Percentiles rank a stretch among this genome's conserved stretches.
phyloP scores from a whole-genome alignment of 208 protist genomes.

The Trypanosoma mega region DNA sequence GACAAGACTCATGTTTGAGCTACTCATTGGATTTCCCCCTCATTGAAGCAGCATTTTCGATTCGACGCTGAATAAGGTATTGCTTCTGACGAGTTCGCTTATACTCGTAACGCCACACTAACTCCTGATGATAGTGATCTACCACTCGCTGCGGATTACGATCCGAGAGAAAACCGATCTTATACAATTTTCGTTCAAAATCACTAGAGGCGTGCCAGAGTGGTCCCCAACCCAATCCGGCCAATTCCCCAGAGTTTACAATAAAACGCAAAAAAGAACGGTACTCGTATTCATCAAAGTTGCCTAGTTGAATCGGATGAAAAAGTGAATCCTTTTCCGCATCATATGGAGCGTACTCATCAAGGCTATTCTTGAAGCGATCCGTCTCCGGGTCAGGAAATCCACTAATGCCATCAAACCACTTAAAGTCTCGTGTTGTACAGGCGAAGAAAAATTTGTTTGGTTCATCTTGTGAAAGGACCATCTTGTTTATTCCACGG shows the following conservation, averaged over 20 bases:
- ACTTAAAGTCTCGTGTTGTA: constrained; percentile 89
- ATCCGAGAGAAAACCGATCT: constrained; percentile 90
- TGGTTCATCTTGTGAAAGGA: constrained; percentile 68
- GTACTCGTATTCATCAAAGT: constrained; percentile 92
- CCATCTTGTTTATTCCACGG: constrained; percentile 86
- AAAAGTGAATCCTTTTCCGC: constrained; percentile 89
- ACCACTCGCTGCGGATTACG: constrained; percentile 88
- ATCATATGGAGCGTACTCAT: constrained; percentile 90
- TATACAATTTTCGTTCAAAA: constrained; percentile 92
- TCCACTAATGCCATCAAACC: constrained; percentile 85
- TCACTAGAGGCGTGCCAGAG: constrained; percentile 91
- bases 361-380: constrained; percentile 68
- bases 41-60: constrained; percentile 3
- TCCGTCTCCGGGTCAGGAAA: constrained; percentile 85
- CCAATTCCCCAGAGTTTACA: constrained; percentile 89
- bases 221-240: constrained; percentile 90
- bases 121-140: constrained; percentile 92
- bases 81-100: constrained; percentile 89
- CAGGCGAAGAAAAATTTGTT: constrained; percentile 92
- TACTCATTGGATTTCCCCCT: background rate
- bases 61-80: constrained; percentile 66
- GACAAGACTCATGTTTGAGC: too few relatives aligned
- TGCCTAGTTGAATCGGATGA: constrained; percentile 80
- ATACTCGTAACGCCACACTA: constrained; percentile 91
- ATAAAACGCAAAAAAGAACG: constrained; percentile 82